These are phyloP conservation scores for Ophiognomonia clavigignenti-juglandacearum DNA, from an alignment of 2,329 filamentous ascomycete species.

Conservation along the genomic window DNA sequence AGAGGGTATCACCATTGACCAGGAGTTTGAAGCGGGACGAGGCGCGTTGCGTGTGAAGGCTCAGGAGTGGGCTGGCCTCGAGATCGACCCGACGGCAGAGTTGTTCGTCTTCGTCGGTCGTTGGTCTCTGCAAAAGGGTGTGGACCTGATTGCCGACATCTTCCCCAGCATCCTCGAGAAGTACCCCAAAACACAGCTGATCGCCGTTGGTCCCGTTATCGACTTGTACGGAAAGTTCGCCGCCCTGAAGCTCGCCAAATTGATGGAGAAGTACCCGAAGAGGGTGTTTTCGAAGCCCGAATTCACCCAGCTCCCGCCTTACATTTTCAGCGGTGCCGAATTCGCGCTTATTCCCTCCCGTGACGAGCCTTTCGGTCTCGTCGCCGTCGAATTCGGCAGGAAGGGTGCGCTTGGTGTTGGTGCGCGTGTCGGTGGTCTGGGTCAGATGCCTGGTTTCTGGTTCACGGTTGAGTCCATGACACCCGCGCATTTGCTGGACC, in stretches of 20 bases:
- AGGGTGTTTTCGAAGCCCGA: constrained; percentile 63
- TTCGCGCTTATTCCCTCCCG: constrained; percentile 65
- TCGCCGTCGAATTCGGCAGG: constrained; percentile 63
- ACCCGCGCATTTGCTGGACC: constrained; percentile 55
- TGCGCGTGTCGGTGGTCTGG: constrained; percentile 58
- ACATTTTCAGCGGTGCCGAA: constrained; percentile 63
- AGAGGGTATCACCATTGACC: constrained; percentile 48
- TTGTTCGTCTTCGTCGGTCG: constrained; percentile 66
- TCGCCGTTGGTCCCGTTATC: constrained; percentile 59
- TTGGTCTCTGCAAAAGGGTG: constrained; percentile 66
- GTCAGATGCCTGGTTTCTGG: constrained; percentile 68
- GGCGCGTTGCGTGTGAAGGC: constrained; percentile 53
- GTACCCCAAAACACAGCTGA: constrained; percentile 53
- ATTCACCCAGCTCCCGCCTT: constrained; percentile 61
- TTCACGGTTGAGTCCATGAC: constrained; percentile 62
- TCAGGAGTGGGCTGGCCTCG: constrained; percentile 64
- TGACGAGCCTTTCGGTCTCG: constrained; percentile 65
- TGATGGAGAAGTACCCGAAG: constrained; percentile 62
- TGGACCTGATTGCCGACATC: constrained; percentile 63
- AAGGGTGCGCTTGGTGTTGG: constrained; percentile 64
- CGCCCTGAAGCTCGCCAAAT: constrained; percentile 55
- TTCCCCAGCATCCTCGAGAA: constrained; percentile 57
- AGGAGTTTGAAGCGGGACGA: constrained; percentile 48
- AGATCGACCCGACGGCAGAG: constrained; percentile 57
- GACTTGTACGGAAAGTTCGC: constrained; percentile 64